Evolutionary conservation across 805 yeast genomes (phyloP).

Genomic region (Lipomyces chichibuensis): DNA sequence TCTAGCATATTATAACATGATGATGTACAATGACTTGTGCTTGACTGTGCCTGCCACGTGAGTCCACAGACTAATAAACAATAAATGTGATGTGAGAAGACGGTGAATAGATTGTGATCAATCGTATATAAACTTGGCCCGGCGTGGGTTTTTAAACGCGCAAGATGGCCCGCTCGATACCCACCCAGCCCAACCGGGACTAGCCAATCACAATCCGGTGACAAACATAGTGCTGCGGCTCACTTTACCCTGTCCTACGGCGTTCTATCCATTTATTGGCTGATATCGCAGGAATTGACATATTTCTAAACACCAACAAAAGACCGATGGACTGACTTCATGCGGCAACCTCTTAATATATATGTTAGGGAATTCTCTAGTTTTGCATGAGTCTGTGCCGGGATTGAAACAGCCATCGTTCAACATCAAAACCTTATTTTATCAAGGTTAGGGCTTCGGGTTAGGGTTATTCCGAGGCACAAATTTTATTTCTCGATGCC

Average conservation of each 20-base stretch:
- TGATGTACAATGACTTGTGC: no score
- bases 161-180: background rate
- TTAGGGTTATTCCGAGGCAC: background rate
- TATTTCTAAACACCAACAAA: no score
- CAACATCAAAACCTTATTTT: background rate
- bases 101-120: background rate
- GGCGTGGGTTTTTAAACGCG: background rate
- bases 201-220: background rate
- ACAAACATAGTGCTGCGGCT: background rate
- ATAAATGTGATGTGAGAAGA: no score
- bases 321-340: no score
- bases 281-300: background rate
- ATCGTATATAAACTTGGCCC: no score
- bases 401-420: background rate
- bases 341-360: background rate
- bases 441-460: constrained; percentile 13
- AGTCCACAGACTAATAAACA: no score
- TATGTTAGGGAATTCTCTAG: no score
- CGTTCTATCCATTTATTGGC: no score
- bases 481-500: background rate
- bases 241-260: background rate
- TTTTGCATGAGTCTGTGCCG: no score
- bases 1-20: no score
- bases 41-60: no score
- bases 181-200: background rate